Base-by-base conservation (phyloP, 2,329 filamentous ascomycete species). In the Nectriaceae sp. region DNA sequence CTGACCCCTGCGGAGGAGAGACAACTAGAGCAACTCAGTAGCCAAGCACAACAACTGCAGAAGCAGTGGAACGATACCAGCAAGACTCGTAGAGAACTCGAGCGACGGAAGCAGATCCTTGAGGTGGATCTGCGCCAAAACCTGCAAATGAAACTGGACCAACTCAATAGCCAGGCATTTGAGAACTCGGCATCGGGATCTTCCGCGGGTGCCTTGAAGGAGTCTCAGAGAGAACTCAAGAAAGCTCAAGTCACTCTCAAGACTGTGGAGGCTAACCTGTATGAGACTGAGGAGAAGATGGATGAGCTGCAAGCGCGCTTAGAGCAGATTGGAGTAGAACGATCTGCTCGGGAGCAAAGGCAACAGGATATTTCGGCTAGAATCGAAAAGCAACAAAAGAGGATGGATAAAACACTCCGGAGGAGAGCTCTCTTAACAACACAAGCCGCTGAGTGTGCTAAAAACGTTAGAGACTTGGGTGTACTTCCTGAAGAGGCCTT, bases 401-500 rank as follows among this genome's bases (percentile, higher is more conserved):
- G 83, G 41, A 89, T 97, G 77, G 92, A 97, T 66, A 96, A 93
- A 76, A 91, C 87, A 57, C 87, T 96, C 64, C 88, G 92, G 60
- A 90, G 91, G 70, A 94, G 93, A 67, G 89, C 90, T 11, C 79
- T 90, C 3, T 76, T 95, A 53, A 87, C 83, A 15, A 81, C 86
- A 40, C 88, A 91, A 65, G 86, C 89, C 18, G 83, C 85, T 3
- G 91, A 96, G 62, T 90, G 89, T 54, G 86, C 86, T 52, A 88
- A 90, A 64, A 93, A 92, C 55, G 97, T 99, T 61, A 87, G 93
- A 40, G 91, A 96, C 57, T 78, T 99, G 5, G 94, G 94, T 57
- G 92, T 96, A 16, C 78, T 99, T 15, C 93, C 94, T 0, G 92
- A 97, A 53, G 92, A 97, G 62, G 91, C 93, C 0, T 94, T 96